These are phyloP conservation scores for Lepidopterella palustris DNA, from an alignment of 495 filamentous ascomycete species.

Conservation along the genomic window DNA sequence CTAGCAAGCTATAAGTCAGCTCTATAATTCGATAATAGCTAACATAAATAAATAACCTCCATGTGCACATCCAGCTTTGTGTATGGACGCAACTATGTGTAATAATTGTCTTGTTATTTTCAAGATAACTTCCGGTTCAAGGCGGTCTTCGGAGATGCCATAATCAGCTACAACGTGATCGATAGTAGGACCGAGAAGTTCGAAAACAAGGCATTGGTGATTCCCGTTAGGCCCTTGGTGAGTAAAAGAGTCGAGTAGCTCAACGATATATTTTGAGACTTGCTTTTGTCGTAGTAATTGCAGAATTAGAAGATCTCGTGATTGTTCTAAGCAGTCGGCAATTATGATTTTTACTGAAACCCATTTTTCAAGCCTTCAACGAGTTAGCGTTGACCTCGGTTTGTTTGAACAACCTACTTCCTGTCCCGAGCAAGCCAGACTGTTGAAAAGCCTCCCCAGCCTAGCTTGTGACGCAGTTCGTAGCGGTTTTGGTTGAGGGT, in stretches of 20 bases:
- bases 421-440: constrained; percentile 20
- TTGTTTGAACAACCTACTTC: not conserved
- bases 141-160: constrained; percentile 8
- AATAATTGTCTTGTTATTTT: constrained; percentile 33
- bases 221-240: constrained; percentile 41
- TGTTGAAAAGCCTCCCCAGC: constrained; percentile 20
- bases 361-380: constrained; percentile 32
- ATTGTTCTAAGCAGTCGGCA: constrained; percentile 15
- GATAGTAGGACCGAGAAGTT: constrained; percentile 40
- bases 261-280: constrained; percentile 29
- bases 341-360: constrained; percentile 39
- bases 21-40: constrained; percentile 18
- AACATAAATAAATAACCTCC: constrained; percentile 32
- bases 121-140: constrained; percentile 27
- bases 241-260: constrained; percentile 38
- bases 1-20: constrained; percentile 5
- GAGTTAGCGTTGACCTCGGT: not conserved
- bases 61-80: constrained; percentile 37
- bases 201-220: constrained; percentile 43
- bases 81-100: constrained; percentile 31
- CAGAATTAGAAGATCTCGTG: constrained; percentile 15
- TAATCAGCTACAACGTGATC: constrained; percentile 24
- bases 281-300: constrained; percentile 14
- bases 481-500: constrained; percentile 14
- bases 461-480: constrained; percentile 17